Percentiles rank a stretch among this genome's conserved stretches.
phyloP scores from a whole-genome alignment of 208 protist genomes.

The Leishmania amazonensis region DNA sequence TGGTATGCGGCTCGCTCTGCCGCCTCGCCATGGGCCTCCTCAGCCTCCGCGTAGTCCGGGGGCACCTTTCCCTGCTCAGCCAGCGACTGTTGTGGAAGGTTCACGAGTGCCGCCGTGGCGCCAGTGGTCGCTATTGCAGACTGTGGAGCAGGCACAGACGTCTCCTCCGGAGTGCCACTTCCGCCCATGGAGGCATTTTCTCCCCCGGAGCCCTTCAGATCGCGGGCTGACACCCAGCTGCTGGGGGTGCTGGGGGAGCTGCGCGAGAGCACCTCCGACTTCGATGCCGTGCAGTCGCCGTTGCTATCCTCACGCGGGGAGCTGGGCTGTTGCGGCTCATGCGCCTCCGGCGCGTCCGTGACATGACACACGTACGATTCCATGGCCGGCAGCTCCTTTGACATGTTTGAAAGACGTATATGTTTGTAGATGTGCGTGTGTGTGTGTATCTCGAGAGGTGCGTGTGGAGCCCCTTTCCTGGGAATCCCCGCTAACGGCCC shows the following conservation, averaged over 20 bases:
- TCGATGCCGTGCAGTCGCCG: neutral
- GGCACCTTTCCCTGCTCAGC: neutral
- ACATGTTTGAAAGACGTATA: neutral
- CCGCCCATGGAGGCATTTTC: neutral
- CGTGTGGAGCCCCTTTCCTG: neutral
- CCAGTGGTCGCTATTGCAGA: neutral
- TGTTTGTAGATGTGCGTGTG: neutral
- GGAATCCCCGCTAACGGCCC: neutral
- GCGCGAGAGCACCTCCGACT: neutral
- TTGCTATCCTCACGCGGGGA: neutral
- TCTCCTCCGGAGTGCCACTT: neutral
- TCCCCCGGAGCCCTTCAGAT: neutral
- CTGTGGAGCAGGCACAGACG: neutral
- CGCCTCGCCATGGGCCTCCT: neutral
- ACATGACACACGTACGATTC: slow-evolving; percentile 33
- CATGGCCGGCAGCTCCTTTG: neutral
- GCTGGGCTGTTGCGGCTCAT: neutral
- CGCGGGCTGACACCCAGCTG: neutral
- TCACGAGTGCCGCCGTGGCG: neutral
- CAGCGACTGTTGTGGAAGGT: neutral
- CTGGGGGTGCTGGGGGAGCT: neutral
- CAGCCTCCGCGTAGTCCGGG: neutral
- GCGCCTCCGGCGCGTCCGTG: slow-evolving; percentile 10
- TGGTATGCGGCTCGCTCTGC: neutral
- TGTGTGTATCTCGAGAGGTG: neutral